Evolutionary conservation across 1,139 yeast species (phyloP), one percentile per base, ranked within the genome.

Genomic region (Lodderomyces theae): DNA sequence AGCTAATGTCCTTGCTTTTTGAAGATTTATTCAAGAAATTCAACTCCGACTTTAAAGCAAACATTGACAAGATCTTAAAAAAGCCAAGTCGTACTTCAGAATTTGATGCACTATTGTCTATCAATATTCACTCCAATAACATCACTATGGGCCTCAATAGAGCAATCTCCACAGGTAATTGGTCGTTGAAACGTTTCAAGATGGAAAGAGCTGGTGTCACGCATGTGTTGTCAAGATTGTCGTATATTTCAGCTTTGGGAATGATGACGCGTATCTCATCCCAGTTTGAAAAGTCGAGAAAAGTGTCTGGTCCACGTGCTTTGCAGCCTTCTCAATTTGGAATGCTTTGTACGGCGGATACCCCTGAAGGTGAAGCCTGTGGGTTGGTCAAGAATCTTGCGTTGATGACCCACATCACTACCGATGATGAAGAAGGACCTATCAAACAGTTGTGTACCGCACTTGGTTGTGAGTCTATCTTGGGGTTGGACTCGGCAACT

Each of bases 131-230:
- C 58, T 86, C 96, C 9, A 86, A 87, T 56, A 89, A 88, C 58
- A 90, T 92, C 50, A 89, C 98, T 12, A 85, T 85, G 61, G 99
- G 99, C 26, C 72, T 92, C 64, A 90, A 90, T 61, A 77, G 98
- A 53, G 97, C 99, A 31, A 92, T 92, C 42, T 90, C 97, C 5
- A 92, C 99, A 0, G 99, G 99, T 52, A 92, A 92, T 61, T 92
- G 99, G 99, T 88, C 97, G 1, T 75, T 92, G 60, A 92, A 92
- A 66, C 88, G 99, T 70, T 92, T 92, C 74, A 92, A 90, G 82
- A 92, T 92, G 99, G 98, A 94, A 68, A 80, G 98, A 49, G 98
- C 99, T 0, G 99, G 99, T 66, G 98, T 92, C 38, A 94, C 99
- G 3, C 98, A 92, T 60, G 97, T 92, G 35, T 72, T 92, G 42